Evolutionary conservation across 495 filamentous ascomycete species (phyloP).

Genomic region (Neurospora sp.): DNA sequence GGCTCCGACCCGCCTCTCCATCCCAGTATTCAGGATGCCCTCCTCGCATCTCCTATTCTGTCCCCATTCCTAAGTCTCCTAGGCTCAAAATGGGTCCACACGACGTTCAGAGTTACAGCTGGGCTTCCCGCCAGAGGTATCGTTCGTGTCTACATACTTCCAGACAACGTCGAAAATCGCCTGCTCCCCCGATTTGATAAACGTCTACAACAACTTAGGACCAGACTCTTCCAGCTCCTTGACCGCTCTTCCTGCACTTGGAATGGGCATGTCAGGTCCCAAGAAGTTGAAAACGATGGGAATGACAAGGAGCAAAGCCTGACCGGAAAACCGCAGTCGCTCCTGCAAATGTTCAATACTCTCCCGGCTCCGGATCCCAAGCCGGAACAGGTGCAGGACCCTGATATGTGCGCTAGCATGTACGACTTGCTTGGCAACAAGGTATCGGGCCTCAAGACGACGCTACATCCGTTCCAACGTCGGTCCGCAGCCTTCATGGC

Average conservation of each 20-base stretch:
- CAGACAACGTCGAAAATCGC: slow-evolving; percentile 51
- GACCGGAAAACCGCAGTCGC: slow-evolving; percentile 25
- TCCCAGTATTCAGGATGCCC: slow-evolving; percentile 24
- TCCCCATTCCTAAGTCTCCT: slow-evolving; percentile 18
- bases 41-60: slow-evolving; percentile 18
- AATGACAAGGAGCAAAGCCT: slow-evolving; percentile 30
- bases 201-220: slow-evolving; percentile 34
- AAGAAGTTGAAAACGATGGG: background rate
- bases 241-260: slow-evolving; percentile 49
- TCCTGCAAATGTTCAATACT: slow-evolving; percentile 83
- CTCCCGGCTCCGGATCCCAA: slow-evolving; percentile 60
- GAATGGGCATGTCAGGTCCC: slow-evolving; percentile 29
- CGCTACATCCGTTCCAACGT: slow-evolving; percentile 68
- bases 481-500: slow-evolving; percentile 79
- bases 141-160: slow-evolving; percentile 55
- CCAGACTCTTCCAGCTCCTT: slow-evolving; percentile 41
- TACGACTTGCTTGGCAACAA: slow-evolving; percentile 46
- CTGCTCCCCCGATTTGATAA: slow-evolving; percentile 33
- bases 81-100: slow-evolving; percentile 29
- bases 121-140: slow-evolving; percentile 15
- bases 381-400: slow-evolving; percentile 41
- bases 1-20: slow-evolving; percentile 6
- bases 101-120: slow-evolving; percentile 21
- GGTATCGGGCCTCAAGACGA: slow-evolving; percentile 53
- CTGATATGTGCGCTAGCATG: slow-evolving; percentile 50